Percentiles rank a stretch among this genome's conserved stretches.
Evolutionary conservation across 306 rosid genomes (phyloP).

Genomic region (Canavalia gladiata): DNA sequence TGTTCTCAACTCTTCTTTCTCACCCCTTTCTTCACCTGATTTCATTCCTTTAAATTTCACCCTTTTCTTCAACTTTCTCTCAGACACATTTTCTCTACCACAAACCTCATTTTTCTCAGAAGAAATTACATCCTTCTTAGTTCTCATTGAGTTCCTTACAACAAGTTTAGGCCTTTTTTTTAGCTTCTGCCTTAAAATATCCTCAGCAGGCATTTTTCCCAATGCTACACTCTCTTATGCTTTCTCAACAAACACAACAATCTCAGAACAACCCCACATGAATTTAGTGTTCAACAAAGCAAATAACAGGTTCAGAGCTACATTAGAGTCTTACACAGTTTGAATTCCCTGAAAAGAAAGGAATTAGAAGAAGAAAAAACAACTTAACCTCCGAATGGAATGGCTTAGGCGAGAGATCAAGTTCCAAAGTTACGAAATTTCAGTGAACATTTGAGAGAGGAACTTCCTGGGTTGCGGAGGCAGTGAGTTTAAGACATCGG

Average conservation of each 20-base stretch:
- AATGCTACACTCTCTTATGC: background rate
- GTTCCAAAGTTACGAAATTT: conserved; percentile 16
- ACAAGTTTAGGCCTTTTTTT: conserved; percentile 43
- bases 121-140: conserved; percentile 24
- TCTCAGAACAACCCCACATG: conserved; percentile 24
- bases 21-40: conserved; percentile 33
- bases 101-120: background rate
- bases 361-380: background rate
- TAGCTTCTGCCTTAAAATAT: conserved; percentile 41
- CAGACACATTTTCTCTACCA: conserved; percentile 42
- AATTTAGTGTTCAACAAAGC: background rate
- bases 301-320: background rate
- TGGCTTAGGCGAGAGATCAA: background rate
- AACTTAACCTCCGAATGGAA: conserved; percentile 1
- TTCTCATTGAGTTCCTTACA: conserved; percentile 7
- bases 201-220: conserved; percentile 49
- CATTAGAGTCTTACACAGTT: background rate
- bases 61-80: conserved; percentile 41
- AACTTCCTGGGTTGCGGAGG: conserved; percentile 15
- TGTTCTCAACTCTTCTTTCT: conserved; percentile 44
- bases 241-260: conserved; percentile 16
- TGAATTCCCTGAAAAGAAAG: background rate
- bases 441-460: background rate
- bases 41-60: conserved; percentile 29
- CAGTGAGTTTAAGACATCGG: background rate